Percentiles rank a stretch among this genome's conserved stretches.
These are phyloP conservation scores for Tylopilus intermedius DNA, from an alignment of 768 basidiomycete species.

Conservation along the genomic window DNA sequence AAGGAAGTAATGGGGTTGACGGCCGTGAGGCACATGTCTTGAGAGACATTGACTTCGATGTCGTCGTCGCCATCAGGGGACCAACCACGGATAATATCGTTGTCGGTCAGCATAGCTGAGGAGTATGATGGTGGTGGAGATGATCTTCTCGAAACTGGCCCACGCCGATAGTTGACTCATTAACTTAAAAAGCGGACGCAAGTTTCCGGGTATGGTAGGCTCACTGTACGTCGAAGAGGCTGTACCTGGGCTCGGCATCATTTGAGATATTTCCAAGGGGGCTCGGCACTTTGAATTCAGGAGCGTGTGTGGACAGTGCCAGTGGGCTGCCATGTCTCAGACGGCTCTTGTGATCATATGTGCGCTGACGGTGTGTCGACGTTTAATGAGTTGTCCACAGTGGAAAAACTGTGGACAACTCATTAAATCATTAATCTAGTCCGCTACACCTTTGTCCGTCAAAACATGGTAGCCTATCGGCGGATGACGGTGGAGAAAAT, in stretches of 20 bases:
- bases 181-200: no score
- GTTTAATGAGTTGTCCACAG: no score
- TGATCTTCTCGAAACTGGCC: background rate
- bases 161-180: no score
- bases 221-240: conserved; percentile 5
- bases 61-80: conserved; percentile 27
- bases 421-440: no score
- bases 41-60: conserved; percentile 24
- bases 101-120: conserved; percentile 8
- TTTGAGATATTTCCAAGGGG: no score
- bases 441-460: no score
- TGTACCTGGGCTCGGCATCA: background rate
- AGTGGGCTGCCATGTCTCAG: no score
- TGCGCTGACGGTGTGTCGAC: no score
- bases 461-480: background rate
- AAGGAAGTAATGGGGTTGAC: conserved; percentile 3
- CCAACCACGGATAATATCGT: conserved; percentile 22
- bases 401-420: no score
- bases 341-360: no score
- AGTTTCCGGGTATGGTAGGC: conserved; percentile 7
- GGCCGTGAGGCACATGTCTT: conserved; percentile 10
- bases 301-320: background rate
- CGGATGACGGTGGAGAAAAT: background rate
- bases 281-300: no score
- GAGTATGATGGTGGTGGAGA: background rate